Percentiles rank a stretch among this genome's conserved stretches.
Evolutionary conservation across 139 green algal genomes (phyloP).

Genomic region (Ulvella scutata): DNA sequence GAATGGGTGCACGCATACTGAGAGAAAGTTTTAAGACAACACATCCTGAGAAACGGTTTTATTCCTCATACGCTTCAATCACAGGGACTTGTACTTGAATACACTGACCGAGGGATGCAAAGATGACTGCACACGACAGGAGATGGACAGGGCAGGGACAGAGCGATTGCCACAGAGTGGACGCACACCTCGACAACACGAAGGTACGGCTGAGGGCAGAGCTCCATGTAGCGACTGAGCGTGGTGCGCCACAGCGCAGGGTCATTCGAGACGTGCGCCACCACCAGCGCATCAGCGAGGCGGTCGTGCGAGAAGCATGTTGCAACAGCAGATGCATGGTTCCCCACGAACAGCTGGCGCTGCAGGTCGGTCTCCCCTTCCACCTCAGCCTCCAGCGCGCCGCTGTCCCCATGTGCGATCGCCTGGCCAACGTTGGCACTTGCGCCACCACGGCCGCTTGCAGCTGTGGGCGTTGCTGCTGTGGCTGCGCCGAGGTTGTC

Average conservation of each 20-base stretch:
- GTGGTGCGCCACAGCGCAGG: background rate
- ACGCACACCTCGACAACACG: constrained; percentile 25
- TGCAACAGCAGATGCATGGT: constrained; percentile 76
- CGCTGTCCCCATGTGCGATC: background rate
- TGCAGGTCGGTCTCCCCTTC: constrained; percentile 66
- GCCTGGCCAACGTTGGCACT: background rate
- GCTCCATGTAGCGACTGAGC: constrained; percentile 51
- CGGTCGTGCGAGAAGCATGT: constrained; percentile 55
- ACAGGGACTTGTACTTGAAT: too few relatives aligned
- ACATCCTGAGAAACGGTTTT: background rate
- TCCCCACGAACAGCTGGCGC: constrained; percentile 72
- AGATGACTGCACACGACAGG: too few relatives aligned
- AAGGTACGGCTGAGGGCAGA: constrained; percentile 67
- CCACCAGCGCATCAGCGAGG: constrained; percentile 84
- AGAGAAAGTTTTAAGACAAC: background rate
- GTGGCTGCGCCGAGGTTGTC: constrained; percentile 29
- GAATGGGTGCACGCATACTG: background rate
- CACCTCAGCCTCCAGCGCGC: constrained; percentile 8
- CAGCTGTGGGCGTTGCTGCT: background rate
- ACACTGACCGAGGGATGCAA: too few relatives aligned
- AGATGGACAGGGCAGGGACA: too few relatives aligned
- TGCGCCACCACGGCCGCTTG: background rate
- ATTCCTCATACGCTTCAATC: too few relatives aligned
- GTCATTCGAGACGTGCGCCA: constrained; percentile 43
- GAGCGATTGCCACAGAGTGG: background rate